Evolutionary conservation across 2,329 filamentous ascomycete species (phyloP), one percentile per base, ranked within the genome.

Genomic region (Bimuria novae-zelandiae): DNA sequence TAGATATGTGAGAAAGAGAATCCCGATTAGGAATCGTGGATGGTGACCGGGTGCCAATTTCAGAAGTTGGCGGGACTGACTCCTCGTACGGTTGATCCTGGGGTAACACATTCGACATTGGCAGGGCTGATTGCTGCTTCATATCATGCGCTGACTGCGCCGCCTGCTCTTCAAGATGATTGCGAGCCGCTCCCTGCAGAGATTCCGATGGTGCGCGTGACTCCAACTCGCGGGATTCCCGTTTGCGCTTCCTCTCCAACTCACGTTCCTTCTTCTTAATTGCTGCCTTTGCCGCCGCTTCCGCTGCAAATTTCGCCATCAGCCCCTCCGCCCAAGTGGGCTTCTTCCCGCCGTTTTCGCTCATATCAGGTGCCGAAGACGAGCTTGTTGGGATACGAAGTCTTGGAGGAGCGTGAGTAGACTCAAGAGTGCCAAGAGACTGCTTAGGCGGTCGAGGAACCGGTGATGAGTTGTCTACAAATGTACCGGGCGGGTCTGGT

Each of bases 1-100:
- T 68, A 6, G 64, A 63, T 19, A 43, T 55, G 49, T 61, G 62
- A 17, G 57, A 55, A n/a, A 49, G 49, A 29, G 68, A 64, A 8
- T 59, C 57, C 7, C 56, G 62, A 37, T 72, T 67, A 12, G 71
- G 70, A 7, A 73, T 68, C 7, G 65, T 65, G 5, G 71, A 74
- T 2, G 71, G 70, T 5, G 70, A 73, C 36, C 70, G 59, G 21
- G 70, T 71, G 10, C 68, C 68, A 16, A n/a, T 29, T 21, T 36
- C 43, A 11, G 29, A 14, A 7, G 22, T 22, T 12, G 12, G 21
- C n/a, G 23, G 43, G 7, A 22, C 30, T 12, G 30, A 19, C 21
- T 25, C 19, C 14, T 32, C n/a, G n/a, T n/a, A n/a, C n/a, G n/a
- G n/a, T n/a, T n/a, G n/a, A n/a, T n/a, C n/a, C n/a, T n/a, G n/a